Evolutionary conservation across 345 rosid species (phyloP).

Genomic region (Brassica incana): DNA sequence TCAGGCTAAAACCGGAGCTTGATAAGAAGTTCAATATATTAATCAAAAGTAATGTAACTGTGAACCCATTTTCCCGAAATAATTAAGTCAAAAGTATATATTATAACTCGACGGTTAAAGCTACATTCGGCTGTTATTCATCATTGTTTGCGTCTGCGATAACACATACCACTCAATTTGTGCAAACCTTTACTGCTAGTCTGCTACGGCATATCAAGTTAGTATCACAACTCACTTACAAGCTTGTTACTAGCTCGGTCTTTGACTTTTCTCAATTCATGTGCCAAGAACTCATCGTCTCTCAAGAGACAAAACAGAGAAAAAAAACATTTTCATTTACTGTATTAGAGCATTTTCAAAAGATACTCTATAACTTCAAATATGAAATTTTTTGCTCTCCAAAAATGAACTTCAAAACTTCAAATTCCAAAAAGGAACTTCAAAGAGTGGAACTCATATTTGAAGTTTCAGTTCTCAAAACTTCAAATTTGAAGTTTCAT

Average conservation of each 20-base stretch:
- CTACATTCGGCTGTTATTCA: not conserved
- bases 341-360: not conserved
- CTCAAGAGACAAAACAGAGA: not conserved
- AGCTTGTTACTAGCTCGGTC: not conserved
- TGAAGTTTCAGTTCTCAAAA: too few relatives aligned
- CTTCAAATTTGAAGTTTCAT: too few relatives aligned
- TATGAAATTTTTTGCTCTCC: too few relatives aligned
- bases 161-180: not conserved
- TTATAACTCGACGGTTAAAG: not conserved
- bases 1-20: not conserved
- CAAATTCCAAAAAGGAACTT: too few relatives aligned
- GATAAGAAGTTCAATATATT: not conserved
- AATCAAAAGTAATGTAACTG: not conserved
- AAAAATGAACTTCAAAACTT: too few relatives aligned
- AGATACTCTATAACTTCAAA: too few relatives aligned
- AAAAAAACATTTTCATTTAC: not conserved
- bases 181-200: too few relatives aligned
- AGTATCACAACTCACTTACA: too few relatives aligned
- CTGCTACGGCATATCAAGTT: too few relatives aligned
- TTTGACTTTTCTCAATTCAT: not conserved
- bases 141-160: not conserved
- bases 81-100: not conserved
- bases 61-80: not conserved
- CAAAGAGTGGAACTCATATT: too few relatives aligned
- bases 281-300: not conserved